These are phyloP conservation scores for Hypoxylon sp. DNA, from an alignment of 2,329 filamentous ascomycete genomes.

Conservation along the genomic window DNA sequence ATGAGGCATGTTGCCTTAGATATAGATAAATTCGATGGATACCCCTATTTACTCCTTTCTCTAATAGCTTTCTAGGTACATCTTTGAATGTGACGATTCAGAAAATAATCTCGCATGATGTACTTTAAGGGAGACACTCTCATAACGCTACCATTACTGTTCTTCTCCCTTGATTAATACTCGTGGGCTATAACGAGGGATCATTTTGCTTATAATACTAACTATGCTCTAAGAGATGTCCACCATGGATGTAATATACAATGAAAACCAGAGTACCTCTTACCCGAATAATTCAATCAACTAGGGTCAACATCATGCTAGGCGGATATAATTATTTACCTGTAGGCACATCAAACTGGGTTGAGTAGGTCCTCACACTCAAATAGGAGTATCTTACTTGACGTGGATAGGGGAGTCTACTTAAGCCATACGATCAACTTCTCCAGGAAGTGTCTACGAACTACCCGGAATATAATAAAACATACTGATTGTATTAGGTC, in stretches of 20 bases:
- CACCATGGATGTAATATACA: no score
- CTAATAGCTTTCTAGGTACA: not conserved
- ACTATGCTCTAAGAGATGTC: no score
- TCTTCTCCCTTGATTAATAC: not conserved
- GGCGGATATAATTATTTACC: no score
- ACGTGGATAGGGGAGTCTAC: no score
- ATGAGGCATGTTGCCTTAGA: not conserved
- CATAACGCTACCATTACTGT: not conserved
- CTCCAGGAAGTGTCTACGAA: not conserved
- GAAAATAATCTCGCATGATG: not conserved
- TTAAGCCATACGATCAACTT: not conserved
- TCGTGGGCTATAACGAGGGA: no score
- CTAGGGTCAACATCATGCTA: no score
- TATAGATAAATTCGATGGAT: slow-evolving; percentile 23
- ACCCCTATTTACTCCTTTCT: slow-evolving; percentile 6
- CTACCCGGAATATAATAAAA: not conserved
- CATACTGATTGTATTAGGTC: not conserved
- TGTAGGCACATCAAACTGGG: no score
- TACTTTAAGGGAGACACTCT: not conserved
- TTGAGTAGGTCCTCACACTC: no score
- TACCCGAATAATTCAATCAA: no score
- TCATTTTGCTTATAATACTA: no score
- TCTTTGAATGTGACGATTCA: not conserved
- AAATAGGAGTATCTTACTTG: no score
- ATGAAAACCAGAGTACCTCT: no score